Evolutionary conservation across 257 asterid genomes (phyloP).

Genomic region (Fraxinus quadrangulata): DNA sequence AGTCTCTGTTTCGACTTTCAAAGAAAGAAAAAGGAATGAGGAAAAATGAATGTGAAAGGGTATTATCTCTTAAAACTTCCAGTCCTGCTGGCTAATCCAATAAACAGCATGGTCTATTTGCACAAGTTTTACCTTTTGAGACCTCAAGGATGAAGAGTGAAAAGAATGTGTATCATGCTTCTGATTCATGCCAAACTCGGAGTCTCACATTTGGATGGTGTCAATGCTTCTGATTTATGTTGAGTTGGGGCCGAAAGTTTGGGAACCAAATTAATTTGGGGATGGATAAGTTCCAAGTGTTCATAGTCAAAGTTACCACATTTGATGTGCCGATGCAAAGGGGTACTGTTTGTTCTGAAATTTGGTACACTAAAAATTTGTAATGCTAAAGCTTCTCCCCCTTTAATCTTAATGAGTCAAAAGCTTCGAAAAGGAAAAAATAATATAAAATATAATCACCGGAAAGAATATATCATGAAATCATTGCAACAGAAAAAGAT

Average conservation of each 20-base stretch:
- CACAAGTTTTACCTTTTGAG: neutral
- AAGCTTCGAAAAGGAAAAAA: neutral
- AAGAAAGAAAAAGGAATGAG: slow-evolving; percentile 11
- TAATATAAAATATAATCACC: neutral
- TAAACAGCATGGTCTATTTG: neutral
- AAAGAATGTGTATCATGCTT: neutral
- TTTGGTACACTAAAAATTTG: neutral
- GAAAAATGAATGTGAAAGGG: neutral
- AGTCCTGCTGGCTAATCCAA: neutral
- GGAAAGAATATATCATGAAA: slow-evolving; percentile 4
- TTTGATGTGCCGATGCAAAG: neutral
- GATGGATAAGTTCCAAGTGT: neutral
- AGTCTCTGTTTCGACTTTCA: neutral
- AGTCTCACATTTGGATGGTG: neutral
- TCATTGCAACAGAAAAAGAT: slow-evolving; percentile 21
- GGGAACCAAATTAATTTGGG: neutral
- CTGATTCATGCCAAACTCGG: neutral
- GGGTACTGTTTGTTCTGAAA: neutral
- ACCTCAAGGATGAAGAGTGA: neutral
- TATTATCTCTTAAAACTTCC: neutral
- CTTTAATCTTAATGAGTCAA: neutral
- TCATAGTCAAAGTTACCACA: neutral
- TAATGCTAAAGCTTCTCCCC: neutral
- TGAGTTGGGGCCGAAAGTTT: neutral
- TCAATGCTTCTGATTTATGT: neutral